Base-by-base conservation (phyloP, 2,329 filamentous ascomycete genomes). In the Malbranchea cinnamomea region DNA sequence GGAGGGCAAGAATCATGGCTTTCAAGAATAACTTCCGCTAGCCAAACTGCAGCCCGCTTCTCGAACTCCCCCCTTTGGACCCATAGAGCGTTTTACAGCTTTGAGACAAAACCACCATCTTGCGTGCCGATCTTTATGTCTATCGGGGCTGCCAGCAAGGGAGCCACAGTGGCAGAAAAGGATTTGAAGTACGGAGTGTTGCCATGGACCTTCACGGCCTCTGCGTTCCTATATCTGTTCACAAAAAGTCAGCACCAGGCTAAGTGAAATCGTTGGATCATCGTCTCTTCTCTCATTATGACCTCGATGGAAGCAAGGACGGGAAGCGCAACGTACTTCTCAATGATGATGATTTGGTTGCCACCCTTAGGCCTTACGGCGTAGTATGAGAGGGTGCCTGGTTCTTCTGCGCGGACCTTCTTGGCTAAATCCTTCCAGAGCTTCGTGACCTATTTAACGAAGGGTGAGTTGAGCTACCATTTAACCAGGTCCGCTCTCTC, bases 311-410 rank as follows among this genome's bases (percentile, higher is more conserved):
- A 3, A 9, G 13, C 10, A 10, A 31, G 10, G n/a, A 8, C 16
- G 3, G 16, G 17, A 7, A 14, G 16, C 1, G 32, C 31, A 32
- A 9, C 31, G 31, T 33, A 52, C 50, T 46, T 45, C 25, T 53
- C 50, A n/a, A 53, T 41, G 9, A 49, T 41, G 15, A 52, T 41
- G 26, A 54, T 43, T 27, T 51, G 48, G 9, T 48, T 43, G 21
- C 45, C 45, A 9, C 43, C 44, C 15, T 42, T 36, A 9, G 45
- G 38, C 6, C 35, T 30, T 8, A 48, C 41, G 9, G 44, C 41
- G 22, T 50, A 52, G 37, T 52, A 53, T 17, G 46, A 28, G 8
- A 53, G 32, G 6, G 46, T 48, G 12, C 42, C 42, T 5, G 50
- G 48, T 23, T 54, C 50, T 10, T 49, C 40, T 18, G 41, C 44